Percentiles rank a stretch among this genome's conserved stretches.
These are phyloP conservation scores for Alloteropsis semialata DNA, from an alignment of 176 grass and related monocot genomes.

Conservation along the genomic window DNA sequence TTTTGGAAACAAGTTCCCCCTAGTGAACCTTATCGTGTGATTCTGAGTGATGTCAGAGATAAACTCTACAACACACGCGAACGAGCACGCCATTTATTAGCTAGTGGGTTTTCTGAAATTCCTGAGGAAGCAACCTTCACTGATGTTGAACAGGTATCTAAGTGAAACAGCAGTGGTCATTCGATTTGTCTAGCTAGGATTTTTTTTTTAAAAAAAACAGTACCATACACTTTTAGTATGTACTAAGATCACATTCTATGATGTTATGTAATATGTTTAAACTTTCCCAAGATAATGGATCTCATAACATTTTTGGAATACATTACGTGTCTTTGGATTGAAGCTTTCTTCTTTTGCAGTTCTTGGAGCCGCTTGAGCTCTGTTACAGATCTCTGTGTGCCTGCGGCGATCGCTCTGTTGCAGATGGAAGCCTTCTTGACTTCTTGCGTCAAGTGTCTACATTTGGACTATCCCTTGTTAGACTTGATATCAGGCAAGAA, in stretches of 20 bases:
- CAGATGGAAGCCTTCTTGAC: constrained; percentile 93
- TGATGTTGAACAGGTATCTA: constrained; percentile 70
- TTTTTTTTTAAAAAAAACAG: background rate
- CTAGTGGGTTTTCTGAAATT: constrained; percentile 94
- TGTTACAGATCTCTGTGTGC: constrained; percentile 86
- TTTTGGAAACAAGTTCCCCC: constrained; percentile 98
- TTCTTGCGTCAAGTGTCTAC: constrained; percentile 92
- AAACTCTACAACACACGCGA: constrained; percentile 89
- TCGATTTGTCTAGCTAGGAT: constrained; percentile 9
- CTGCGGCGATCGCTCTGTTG: constrained; percentile 78
- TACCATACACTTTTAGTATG: background rate
- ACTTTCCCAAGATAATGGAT: background rate
- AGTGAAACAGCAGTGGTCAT: background rate
- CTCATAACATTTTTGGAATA: background rate
- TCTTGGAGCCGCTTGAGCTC: constrained; percentile 90
- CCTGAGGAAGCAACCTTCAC: constrained; percentile 77
- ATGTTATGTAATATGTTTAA: background rate
- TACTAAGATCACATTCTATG: background rate
- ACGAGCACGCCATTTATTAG: constrained; percentile 79
- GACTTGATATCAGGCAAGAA: constrained; percentile 96
- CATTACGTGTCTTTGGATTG: background rate
- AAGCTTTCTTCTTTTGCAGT: constrained; percentile 54
- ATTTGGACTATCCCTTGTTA: constrained; percentile 87
- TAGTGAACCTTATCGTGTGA: constrained; percentile 90
- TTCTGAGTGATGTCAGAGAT: constrained; percentile 89